phyloP scores from a whole-genome alignment of 2,329 filamentous ascomycete species.

The Cytospora schulzeri region DNA sequence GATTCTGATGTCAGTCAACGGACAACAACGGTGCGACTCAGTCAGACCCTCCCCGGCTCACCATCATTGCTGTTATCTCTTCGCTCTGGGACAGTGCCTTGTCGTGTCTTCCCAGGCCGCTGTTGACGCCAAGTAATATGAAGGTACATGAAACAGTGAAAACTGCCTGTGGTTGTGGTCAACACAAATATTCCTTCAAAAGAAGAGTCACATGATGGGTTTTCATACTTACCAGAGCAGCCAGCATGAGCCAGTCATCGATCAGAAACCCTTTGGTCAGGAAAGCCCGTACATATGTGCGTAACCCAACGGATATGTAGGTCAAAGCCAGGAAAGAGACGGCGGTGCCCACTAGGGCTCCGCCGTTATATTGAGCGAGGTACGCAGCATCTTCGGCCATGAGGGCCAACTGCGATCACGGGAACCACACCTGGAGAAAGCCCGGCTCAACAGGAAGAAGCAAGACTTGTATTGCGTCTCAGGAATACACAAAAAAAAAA shows the following conservation, averaged over 20 bases:
- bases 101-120: constrained; percentile 52
- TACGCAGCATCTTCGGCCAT: constrained; percentile 40
- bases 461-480: not conserved
- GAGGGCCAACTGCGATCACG: constrained; percentile 21
- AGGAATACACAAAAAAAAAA: not conserved
- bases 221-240: constrained; percentile 48
- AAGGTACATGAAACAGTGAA: constrained; percentile 53
- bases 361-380: constrained; percentile 43
- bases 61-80: constrained; percentile 51
- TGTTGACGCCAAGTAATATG: constrained; percentile 45
- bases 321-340: constrained; percentile 43
- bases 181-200: not conserved
- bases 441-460: not conserved
- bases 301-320: constrained; percentile 46
- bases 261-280: constrained; percentile 48
- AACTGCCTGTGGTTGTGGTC: constrained; percentile 38
- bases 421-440: not conserved
- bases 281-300: constrained; percentile 47
- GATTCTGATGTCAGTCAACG: constrained; percentile 2
- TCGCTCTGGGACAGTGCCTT: constrained; percentile 42
- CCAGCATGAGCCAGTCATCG: constrained; percentile 59
- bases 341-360: constrained; percentile 40
- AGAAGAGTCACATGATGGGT: not conserved
- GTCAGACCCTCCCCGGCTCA: constrained; percentile 28
- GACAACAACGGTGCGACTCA: constrained; percentile 5